Conservation (phyloP, 768 basidiomycete species). For the Termitomyces titanicus region DNA sequence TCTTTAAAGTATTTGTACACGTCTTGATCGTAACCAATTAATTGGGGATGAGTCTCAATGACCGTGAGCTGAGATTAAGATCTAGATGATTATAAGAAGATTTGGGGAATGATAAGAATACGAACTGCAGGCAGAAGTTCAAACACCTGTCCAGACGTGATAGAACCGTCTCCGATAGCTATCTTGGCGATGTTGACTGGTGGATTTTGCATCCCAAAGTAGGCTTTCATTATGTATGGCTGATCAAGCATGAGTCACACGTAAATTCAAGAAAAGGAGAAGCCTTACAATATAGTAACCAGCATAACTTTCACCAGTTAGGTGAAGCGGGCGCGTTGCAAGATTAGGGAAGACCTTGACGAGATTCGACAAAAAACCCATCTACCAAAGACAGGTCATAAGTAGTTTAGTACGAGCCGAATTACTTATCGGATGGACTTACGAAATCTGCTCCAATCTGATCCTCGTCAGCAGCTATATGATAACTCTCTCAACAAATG, state of each 20-base stretch:
- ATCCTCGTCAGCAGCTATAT: conserved; percentile 54
- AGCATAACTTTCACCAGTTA: conserved; percentile 75
- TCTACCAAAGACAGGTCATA: conserved; percentile 31
- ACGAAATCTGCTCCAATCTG: conserved; percentile 60
- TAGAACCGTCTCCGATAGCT: conserved; percentile 66
- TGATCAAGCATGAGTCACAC: conserved; percentile 19
- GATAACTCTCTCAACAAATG: not conserved
- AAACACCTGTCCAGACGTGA: conserved; percentile 48
- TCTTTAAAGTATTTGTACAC: conserved; percentile 66
- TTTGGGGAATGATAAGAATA: not conserved
- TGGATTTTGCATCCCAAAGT: conserved; percentile 58
- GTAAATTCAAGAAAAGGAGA: not conserved
- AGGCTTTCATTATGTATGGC: conserved; percentile 76
- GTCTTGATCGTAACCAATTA: conserved; percentile 67
- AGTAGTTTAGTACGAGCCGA: not conserved
- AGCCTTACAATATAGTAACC: conserved; percentile 66
- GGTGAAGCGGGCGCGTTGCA: conserved; percentile 58
- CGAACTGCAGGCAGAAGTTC: conserved; percentile 54
- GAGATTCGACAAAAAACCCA: conserved; percentile 68
- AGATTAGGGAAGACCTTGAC: conserved; percentile 74
- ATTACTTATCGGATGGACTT: conserved; percentile 20
- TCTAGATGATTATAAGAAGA: not conserved
- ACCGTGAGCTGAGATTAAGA: conserved; percentile 40
- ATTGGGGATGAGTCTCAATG: conserved; percentile 70
- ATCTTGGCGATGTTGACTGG: conserved; percentile 68